Conservation (phyloP, 176 grass and related monocot species). For the Puccinellia tenuiflora region DNA sequence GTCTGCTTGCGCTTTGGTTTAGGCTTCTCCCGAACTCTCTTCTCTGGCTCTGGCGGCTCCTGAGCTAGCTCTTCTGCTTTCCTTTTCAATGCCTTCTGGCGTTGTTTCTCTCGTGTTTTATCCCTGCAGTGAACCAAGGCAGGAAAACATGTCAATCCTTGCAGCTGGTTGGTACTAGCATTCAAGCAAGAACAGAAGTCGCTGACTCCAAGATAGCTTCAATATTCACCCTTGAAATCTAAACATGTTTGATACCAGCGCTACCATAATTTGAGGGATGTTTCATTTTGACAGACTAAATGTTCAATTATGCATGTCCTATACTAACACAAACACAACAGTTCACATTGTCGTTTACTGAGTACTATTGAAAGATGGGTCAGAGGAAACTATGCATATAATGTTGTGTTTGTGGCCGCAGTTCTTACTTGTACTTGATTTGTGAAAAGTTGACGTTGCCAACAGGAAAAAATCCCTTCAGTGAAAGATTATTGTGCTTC, state of each 20-base stretch:
- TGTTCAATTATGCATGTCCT: neutral
- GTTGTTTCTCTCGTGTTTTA: conserved; percentile 81
- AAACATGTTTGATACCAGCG: neutral
- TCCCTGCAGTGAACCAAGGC: conserved; percentile 37
- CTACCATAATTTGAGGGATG: neutral
- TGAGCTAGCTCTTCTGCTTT: conserved; percentile 55
- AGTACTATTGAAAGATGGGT: neutral
- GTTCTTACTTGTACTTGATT: conserved; percentile 93
- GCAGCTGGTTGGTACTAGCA: neutral
- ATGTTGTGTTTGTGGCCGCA: neutral
- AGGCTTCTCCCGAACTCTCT: conserved; percentile 31
- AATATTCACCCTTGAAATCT: neutral
- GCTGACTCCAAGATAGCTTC: neutral
- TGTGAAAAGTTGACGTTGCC: conserved; percentile 47
- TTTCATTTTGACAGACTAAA: neutral
- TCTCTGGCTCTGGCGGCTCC: conserved; percentile 44
- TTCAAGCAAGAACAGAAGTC: neutral
- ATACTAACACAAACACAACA: neutral
- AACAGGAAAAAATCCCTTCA: conserved; percentile 64
- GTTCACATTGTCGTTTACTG: neutral
- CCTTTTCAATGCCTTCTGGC: conserved; percentile 64
- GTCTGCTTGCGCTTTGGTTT: conserved; percentile 78
- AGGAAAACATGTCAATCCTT: neutral
- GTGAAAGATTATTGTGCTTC: conserved; percentile 86
- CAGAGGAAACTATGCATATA: conserved; percentile 7